A percentile compares a stretch with the other conserved stretches of the same genome.
phyloP scores from a whole-genome alignment of 345 rosid genomes.

The Eucalyptus microcorys region DNA sequence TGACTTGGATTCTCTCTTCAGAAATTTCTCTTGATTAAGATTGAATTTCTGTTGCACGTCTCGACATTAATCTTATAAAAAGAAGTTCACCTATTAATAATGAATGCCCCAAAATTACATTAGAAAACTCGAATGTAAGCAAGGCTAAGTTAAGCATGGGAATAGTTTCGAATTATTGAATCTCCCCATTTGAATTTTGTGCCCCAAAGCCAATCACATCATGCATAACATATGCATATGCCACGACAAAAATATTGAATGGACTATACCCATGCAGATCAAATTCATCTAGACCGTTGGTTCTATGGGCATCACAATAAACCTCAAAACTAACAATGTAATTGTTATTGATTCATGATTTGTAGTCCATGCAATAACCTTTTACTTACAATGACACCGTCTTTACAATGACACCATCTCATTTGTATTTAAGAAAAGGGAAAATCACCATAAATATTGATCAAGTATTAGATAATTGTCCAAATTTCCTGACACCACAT shows the following conservation, averaged over 20 bases:
- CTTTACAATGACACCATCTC: accelerated
- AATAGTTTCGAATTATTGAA: not conserved
- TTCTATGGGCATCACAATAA: accelerated
- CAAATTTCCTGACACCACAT: not conserved
- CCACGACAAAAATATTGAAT: not conserved
- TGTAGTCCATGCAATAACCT: not conserved
- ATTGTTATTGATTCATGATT: not conserved
- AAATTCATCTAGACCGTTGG: not conserved
- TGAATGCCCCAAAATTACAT: not conserved
- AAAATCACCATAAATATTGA: not conserved
- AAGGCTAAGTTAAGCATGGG: not conserved
- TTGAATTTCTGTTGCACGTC: not conserved
- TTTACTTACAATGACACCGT: not conserved
- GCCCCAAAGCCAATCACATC: not conserved
- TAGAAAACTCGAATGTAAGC: not conserved
- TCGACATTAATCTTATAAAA: not conserved
- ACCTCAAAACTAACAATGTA: not conserved
- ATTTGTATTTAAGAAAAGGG: not conserved
- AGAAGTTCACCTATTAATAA: not conserved
- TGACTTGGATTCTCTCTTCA: not conserved
- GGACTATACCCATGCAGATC: not conserved
- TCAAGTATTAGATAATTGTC: not conserved
- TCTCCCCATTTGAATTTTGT: not conserved
- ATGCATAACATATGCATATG: not conserved
- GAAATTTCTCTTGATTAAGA: not conserved